Base-by-base conservation (phyloP, 2,329 filamentous ascomycete species). In the Arthroderma uncinatum region DNA sequence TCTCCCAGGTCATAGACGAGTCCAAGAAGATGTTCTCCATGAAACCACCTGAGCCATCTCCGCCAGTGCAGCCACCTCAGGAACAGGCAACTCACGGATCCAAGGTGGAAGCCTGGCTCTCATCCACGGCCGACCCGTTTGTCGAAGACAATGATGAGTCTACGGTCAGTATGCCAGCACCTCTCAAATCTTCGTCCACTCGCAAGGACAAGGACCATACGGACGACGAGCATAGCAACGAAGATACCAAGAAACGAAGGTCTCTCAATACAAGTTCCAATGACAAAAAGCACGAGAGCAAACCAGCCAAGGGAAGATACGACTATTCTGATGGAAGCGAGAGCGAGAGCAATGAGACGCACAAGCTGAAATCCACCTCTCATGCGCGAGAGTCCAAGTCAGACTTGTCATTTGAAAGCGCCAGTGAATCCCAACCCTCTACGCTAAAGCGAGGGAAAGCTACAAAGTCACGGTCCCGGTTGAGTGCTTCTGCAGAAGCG, bases 81-180 rank as follows among this genome's bases (percentile, higher is more conserved):
- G 66, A 73, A 8, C 64, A 63, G 14, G 64, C 64, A 19, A 16
- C 44, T 14, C 76, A 76, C 48, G 71, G 77, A 12, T 75, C 76
- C 55, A 80, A 80, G 52, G 78, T 85, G 25, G 79, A 84, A 67
- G 79, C 81, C 53, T 85, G 82, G 82, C 74, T 85, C 4, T 77
- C 76, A 1, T 73, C 72, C 55, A 81, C 79, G 1, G 73, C 77
- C 7, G 79, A 82, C 66, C 78, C 79, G 1, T 80, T 82, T 58
- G 59, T 76, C 52, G 77, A 79, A n/a, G 66, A 66, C 21, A 62
- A 66, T 33, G 63, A 60, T 21, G 50, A 66, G 21, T 62, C 64
- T 2, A 64, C 53, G 7, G 10, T 63, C 63, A 52, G 61, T 60
- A 50, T 67, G 4, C 28, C 55, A 21, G 36, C 42, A n/a, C 40